Conservation (phyloP, 441 rosid genomes). For the Isatis lusitanica region DNA sequence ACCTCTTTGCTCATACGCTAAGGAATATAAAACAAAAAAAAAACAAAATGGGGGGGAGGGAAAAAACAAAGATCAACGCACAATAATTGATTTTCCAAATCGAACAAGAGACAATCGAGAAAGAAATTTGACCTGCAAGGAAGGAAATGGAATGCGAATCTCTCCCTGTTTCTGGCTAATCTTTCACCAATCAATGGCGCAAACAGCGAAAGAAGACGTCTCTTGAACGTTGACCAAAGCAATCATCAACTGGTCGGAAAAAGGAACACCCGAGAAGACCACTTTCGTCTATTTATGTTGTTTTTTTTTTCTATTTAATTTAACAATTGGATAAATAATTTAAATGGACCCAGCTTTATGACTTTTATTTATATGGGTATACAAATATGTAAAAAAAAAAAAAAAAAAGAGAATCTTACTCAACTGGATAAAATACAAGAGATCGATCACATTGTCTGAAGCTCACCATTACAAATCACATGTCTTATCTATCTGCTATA, state of each 20-base stretch:
- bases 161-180: not conserved
- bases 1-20: too few species aligned
- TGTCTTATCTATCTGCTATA: not conserved
- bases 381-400: not conserved
- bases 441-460: conserved; percentile 1
- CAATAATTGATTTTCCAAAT: not conserved
- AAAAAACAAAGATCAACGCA: not conserved
- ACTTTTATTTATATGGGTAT: too few species aligned
- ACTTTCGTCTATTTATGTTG: conserved; percentile 2
- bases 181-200: conserved; percentile 31
- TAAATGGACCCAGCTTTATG: not conserved
- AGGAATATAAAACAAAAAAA: too few species aligned
- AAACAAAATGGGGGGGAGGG: not conserved
- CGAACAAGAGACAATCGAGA: not conserved
- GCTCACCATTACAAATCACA: not conserved
- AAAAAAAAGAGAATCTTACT: not conserved
- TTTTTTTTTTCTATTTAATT: not conserved
- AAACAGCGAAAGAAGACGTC: conserved; percentile 31
- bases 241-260: conserved; percentile 34
- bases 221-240: conserved; percentile 34
- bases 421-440: not conserved
- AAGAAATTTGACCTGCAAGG: conserved; percentile 5
- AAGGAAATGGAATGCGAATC: conserved; percentile 18
- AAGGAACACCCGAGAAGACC: conserved; percentile 15
- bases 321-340: not conserved